These are phyloP conservation scores for Boechera divaricarpa DNA, from an alignment of 345 rosid species.

Conservation along the genomic window DNA sequence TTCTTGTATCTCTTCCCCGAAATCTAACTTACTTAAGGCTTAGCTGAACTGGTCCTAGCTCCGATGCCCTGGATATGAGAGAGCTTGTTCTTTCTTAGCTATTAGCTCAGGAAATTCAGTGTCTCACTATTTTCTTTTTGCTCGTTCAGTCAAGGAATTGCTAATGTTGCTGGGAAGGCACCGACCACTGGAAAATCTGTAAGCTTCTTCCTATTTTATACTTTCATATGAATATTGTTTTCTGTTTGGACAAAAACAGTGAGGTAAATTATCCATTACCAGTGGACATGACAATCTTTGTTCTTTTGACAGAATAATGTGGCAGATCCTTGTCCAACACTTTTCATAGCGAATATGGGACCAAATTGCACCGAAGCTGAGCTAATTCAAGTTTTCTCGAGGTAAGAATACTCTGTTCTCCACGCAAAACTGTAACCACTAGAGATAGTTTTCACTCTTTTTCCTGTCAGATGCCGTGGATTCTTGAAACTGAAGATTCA, in stretches of 20 bases:
- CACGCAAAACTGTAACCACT: neutral
- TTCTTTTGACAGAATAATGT: slow-evolving; percentile 53
- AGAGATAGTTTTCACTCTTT: slow-evolving; percentile 29
- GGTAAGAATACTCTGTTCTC: slow-evolving; percentile 49
- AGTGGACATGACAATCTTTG: slow-evolving; percentile 7
- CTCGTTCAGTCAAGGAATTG: slow-evolving; percentile 57
- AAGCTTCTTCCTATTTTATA: slow-evolving; percentile 34
- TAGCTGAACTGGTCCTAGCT: slow-evolving; percentile 46
- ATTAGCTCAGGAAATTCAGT: neutral
- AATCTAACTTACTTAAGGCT: slow-evolving; percentile 41
- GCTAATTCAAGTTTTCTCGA: slow-evolving; percentile 76
- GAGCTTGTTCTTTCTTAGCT: slow-evolving; percentile 36
- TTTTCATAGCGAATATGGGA: slow-evolving; percentile 87
- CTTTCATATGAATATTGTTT: neutral
- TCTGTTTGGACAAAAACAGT: neutral
- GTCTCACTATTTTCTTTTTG: slow-evolving; percentile 31
- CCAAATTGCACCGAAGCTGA: slow-evolving; percentile 84
- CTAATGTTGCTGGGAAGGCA: slow-evolving; percentile 53
- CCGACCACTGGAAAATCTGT: slow-evolving; percentile 55
- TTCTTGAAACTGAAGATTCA: slow-evolving; percentile 87
- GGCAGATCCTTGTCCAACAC: slow-evolving; percentile 79
- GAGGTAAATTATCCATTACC: slow-evolving; percentile 8
- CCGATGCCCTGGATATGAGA: slow-evolving; percentile 44
- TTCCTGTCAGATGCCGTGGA: slow-evolving; percentile 66
- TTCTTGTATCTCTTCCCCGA: slow-evolving; percentile 21